A percentile compares a stretch with the other conserved stretches of the same genome.
Conservation (phyloP, 2,329 filamentous ascomycete genomes). For the Drechslera avenae region DNA sequence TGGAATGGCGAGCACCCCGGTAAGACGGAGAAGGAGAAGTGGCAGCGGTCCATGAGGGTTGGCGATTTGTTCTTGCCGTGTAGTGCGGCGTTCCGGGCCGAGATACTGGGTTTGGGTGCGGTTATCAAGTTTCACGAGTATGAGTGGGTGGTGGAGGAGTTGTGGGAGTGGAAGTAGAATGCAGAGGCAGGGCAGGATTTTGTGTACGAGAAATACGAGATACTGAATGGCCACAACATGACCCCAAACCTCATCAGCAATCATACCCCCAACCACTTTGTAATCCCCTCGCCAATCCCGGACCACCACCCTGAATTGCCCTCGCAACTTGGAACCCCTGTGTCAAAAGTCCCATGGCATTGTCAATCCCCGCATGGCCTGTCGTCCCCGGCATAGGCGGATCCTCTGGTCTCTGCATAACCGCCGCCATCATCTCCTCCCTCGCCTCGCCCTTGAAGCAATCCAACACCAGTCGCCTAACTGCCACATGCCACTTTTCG, state of each 20-base stretch:
- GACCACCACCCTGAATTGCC: constrained; percentile 26
- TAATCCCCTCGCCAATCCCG: constrained; percentile 19
- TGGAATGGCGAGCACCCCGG: constrained; percentile 22
- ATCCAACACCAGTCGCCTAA: constrained; percentile 64
- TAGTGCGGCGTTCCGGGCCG: constrained; percentile 40
- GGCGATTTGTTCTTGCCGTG: constrained; percentile 51
- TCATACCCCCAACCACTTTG: constrained; percentile 46
- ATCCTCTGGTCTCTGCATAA: constrained; percentile 52
- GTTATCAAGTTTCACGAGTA: constrained; percentile 40
- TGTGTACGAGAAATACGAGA: background rate
- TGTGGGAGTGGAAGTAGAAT: constrained; percentile 30
- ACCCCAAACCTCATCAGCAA: constrained; percentile 5
- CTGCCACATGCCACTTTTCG: constrained; percentile 65
- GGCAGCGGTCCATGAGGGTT: constrained; percentile 47
- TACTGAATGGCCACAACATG: background rate
- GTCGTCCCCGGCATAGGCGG: constrained; percentile 41
- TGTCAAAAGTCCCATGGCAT: constrained; percentile 39
- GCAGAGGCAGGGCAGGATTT: background rate
- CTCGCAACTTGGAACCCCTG: constrained; percentile 43
- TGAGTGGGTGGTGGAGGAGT: constrained; percentile 50
- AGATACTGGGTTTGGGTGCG: constrained; percentile 36
- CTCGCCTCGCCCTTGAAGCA: constrained; percentile 62
- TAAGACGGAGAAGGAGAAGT: constrained; percentile 28
- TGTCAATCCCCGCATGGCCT: constrained; percentile 39
- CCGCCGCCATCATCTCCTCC: constrained; percentile 48